A percentile compares a stretch with the other conserved stretches of the same genome.
Evolutionary conservation across 345 rosid genomes (phyloP).

Genomic region (Euclidium syriacum): DNA sequence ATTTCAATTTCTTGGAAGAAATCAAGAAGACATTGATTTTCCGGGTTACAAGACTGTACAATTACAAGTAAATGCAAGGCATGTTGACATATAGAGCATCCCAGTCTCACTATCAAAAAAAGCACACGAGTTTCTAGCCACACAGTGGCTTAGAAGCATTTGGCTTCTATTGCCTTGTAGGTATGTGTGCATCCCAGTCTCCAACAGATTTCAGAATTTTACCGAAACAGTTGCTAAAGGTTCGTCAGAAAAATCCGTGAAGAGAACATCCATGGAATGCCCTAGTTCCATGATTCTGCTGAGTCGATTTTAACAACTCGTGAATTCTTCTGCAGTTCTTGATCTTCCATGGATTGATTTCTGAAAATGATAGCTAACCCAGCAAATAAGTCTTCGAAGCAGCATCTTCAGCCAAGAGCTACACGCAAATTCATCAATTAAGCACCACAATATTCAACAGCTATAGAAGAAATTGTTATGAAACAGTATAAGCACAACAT

Average conservation of each 20-base stretch:
- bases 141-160: not conserved
- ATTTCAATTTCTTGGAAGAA: not conserved
- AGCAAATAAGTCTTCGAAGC: no score
- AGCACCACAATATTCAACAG: no score
- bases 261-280: constrained; percentile 53
- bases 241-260: constrained; percentile 47
- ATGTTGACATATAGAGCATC: not conserved
- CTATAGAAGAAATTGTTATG: no score
- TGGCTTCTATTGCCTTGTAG: not conserved
- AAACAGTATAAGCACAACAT: no score
- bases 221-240: constrained; percentile 98
- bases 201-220: constrained; percentile 23
- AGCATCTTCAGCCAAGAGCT: no score
- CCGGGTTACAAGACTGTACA: not conserved
- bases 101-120: not conserved
- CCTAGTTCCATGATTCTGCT: constrained; percentile 73
- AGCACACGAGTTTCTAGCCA: not conserved
- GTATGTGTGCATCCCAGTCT: not conserved
- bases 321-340: constrained; percentile 42
- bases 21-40: not conserved
- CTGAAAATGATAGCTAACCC: no score
- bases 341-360: constrained; percentile 47
- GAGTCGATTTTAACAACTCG: constrained; percentile 62
- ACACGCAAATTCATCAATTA: no score
- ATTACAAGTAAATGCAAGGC: not conserved